Conservation (phyloP, 2,329 filamentous ascomycete species). For the Colletotrichum falcatum region DNA sequence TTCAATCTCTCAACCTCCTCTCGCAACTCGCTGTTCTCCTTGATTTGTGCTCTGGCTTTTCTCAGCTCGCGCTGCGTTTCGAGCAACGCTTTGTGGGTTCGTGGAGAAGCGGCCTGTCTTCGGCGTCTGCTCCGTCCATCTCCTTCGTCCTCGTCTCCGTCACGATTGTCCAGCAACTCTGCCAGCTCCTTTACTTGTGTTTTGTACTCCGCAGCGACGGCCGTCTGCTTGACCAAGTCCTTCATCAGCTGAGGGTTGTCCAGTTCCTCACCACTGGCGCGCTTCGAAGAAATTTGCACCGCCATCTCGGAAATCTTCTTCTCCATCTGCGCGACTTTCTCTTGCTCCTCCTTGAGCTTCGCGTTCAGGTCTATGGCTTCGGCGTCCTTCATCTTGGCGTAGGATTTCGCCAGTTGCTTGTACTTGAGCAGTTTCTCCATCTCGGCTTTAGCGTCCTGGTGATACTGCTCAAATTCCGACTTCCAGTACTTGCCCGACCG, state of each 20-base stretch:
- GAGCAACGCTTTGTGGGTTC: conserved; percentile 62
- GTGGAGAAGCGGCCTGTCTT: conserved; percentile 58
- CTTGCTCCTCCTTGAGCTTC: conserved; percentile 75
- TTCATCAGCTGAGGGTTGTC: conserved; percentile 62
- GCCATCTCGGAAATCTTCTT: conserved; percentile 70
- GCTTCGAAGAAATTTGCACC: conserved; percentile 61
- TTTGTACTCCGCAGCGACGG: conserved; percentile 68
- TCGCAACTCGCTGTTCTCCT: conserved; percentile 63
- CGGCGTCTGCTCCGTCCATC: conserved; percentile 50
- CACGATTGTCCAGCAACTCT: conserved; percentile 58
- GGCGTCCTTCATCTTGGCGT: conserved; percentile 80
- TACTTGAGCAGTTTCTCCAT: conserved; percentile 84
- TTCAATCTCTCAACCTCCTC: conserved; percentile 66
- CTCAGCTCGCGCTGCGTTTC: conserved; percentile 67
- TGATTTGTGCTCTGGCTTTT: conserved; percentile 65
- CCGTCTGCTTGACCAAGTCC: conserved; percentile 69
- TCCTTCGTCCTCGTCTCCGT: conserved; percentile 51
- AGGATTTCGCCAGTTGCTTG: conserved; percentile 83
- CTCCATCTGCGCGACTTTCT: conserved; percentile 74
- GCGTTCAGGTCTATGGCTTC: conserved; percentile 75
- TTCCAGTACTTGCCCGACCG: conserved; percentile 86
- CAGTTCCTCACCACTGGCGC: conserved; percentile 53
- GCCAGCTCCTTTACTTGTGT: conserved; percentile 71
- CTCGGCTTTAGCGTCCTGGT: conserved; percentile 77
- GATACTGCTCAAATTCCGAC: conserved; percentile 79